Evolutionary conservation across 305 asterid genomes (phyloP), one percentile per base, ranked within the genome.

Genomic region (Plantago rigida): DNA sequence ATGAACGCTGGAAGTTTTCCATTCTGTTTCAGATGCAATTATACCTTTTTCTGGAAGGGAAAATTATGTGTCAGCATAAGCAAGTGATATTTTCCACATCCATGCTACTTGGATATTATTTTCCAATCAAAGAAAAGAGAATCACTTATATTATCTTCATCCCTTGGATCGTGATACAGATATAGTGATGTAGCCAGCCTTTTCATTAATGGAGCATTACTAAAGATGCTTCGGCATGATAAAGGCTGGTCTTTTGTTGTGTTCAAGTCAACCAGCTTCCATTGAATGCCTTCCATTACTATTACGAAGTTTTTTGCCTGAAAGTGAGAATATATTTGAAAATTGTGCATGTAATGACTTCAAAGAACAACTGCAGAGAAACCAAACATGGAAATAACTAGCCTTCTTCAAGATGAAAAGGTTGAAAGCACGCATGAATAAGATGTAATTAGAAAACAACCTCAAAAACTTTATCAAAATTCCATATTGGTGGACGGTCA

Each of bases 61-160:
- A 81, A 88, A 65, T 92, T 92, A 82, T 92, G 96, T 64, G 65
- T 70, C 73, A 92, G 51, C 79, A 75, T 64, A 65, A 86, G 81
- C 66, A 92, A 68, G 71, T 92, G 87, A 83, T 73, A 87, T 51
- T 67, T 82, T 71, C 94, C 97, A 69, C 71, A 51, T 58, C 73
- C 82, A 75, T 78, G 75, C 74, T 79, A 79, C 72, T 28, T 74
- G 67, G 65, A 68, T 71, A 69, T 69, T 56, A 51, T 78, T 60
- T 57, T 77, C 66, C 59, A 49, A 47, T 74, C 75, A 65, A 65
- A 66, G 73, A 68, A 69, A 44, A 65, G 75, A 72, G 87, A 73
- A 73, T 13, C 41, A 55, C 70, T 61, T 73, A 64, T 58, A 49
- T 75, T 72, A 64, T 71, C 75, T 64, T 67, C 75, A 67, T 64